Evolutionary conservation across 2,329 filamentous ascomycete species (phyloP), one percentile per base, ranked within the genome.

Genomic region (Epichloe bromicola): DNA sequence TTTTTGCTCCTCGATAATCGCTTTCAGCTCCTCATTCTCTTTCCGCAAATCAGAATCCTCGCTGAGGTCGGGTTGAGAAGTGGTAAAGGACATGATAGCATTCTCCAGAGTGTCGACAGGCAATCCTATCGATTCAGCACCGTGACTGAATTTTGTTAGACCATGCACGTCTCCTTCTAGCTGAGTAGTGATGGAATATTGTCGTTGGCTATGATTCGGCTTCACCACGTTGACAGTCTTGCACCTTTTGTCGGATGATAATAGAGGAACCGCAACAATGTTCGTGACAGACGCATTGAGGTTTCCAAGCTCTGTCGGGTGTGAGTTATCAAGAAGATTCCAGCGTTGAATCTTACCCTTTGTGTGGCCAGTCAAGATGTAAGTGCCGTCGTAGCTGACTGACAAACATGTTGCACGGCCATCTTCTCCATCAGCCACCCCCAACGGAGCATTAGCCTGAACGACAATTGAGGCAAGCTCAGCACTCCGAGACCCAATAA

Each of bases 201-300:
- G 77, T 39, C 78, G 73, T 54, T 78, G 75, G 47, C 76, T 80
- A 54, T 85, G 76, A 55, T 81, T 82, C n/a, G 91, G 91, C 70
- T 95, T 96, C 54, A 91, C 75, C 23, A 96, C 75, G 1, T 75
- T 76, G 20, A 78, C 67, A 15, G 76, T 72, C 57, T 79, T 75
- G 17, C 74, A 75, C 56, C 62, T 59, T 56, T 60, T 60, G 8
- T 58, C 52, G 19, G 58, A 55, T 68, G 64, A 59, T 74, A 73
- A 53, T 70, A 86, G 81, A 10, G 81, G 76, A 30, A 88, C 71
- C 66, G 93, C 86, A n/a, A 74, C 64, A 23, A 97, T 61, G 58
- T 94, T 95, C 11, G 87, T 93, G 36, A 95, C 82, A 17, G 88
- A 82, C 3, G 88, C 85, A 50, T 88, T 88, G 52, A 94, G 75